Evolutionary conservation across 2,329 filamentous ascomycete genomes (phyloP), one percentile per base, ranked within the genome.

Genomic region (Neonectria punicea): DNA sequence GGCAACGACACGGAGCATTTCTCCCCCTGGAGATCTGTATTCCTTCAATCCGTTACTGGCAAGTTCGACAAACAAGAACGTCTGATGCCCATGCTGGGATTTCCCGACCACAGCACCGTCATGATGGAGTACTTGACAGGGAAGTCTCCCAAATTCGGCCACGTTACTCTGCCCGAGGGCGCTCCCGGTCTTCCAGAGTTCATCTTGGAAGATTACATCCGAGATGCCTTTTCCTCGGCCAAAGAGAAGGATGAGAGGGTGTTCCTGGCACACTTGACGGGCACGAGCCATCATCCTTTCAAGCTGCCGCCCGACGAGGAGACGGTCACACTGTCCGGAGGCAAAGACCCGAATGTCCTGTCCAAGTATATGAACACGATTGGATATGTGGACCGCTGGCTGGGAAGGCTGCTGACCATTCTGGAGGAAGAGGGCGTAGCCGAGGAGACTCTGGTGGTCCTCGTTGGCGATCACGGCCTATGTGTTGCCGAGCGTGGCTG

Each of bases 221-320:
- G 71, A 3, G 73, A 77, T 44, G 67, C 68, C 6, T 75, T 78
- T 36, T 53, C 47, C 5, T 62, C 67, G 2, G 75, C 76, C 28
- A 71, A 70, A 49, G 53, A 72, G 44, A 73, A 74, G 14, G 69
- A 76, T 14, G 70, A 77, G 56, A 69, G 76, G 6, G 51, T 78
- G 1, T 78, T 78, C 32, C 63, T 78, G 14, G 70, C 74, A 1
- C 77, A 78, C 53, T 56, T 79, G 1, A 79, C 77, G 3, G 75
- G 75, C 53, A 76, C 74, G 8, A 73, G 22, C 20, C 44, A 49
- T 25, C 25, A 25, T 20, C 47, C 47, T 6, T 50, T 50, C 28
- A n/a, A 5, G 28, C 1, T 50, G 9, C 47, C 47, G 9, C n/a
- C 8, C 1, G n/a, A 34, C 13, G 16, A 50, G 16, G 16, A 25